Evolutionary conservation across 192 early-diverging fungal species (phyloP).

Genomic region (Gonapodya prolifera): DNA sequence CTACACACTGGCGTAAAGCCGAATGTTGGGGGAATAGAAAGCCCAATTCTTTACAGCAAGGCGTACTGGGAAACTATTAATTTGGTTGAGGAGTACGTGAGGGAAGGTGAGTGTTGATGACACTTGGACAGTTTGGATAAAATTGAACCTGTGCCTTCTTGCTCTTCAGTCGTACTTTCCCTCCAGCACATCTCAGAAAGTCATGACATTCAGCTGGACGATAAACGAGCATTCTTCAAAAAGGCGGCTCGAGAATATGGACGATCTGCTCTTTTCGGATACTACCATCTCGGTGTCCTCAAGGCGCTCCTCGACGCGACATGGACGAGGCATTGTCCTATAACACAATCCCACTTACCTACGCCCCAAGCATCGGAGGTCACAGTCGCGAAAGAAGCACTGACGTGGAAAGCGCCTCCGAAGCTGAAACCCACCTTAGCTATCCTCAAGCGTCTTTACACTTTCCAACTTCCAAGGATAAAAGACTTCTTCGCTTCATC

Average conservation of each 20-base stretch:
- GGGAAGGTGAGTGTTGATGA: constrained; percentile 32
- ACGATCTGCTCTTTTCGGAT: constrained; percentile 58
- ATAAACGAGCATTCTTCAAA: constrained; percentile 53
- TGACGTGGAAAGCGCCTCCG: too few relatives aligned
- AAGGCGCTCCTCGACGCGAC: constrained; percentile 59
- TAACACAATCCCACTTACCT: too few relatives aligned
- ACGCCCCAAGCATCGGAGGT: too few relatives aligned
- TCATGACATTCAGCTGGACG: constrained; percentile 22
- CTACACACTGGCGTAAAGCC: constrained; percentile 38
- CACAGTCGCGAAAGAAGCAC: too few relatives aligned
- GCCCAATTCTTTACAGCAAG: constrained; percentile 54
- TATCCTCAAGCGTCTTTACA: too few relatives aligned
- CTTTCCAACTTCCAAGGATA: too few relatives aligned
- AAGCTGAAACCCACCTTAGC: too few relatives aligned
- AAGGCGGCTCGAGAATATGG: constrained; percentile 55
- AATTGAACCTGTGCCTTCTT: neutral
- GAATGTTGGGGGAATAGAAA: constrained; percentile 68
- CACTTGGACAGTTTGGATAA: constrained; percentile 1
- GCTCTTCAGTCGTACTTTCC: constrained; percentile 15
- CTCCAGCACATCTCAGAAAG: constrained; percentile 21
- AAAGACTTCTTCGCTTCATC: constrained; percentile 48
- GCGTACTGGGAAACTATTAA: constrained; percentile 63
- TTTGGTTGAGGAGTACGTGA: constrained; percentile 51
- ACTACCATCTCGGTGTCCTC: constrained; percentile 59
- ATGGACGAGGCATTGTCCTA: too few relatives aligned